A percentile compares a stretch with the other conserved stretches of the same genome.
Evolutionary conservation across 164 flowering plant species (phyloP).

Genomic region (Amborella trichopoda): DNA sequence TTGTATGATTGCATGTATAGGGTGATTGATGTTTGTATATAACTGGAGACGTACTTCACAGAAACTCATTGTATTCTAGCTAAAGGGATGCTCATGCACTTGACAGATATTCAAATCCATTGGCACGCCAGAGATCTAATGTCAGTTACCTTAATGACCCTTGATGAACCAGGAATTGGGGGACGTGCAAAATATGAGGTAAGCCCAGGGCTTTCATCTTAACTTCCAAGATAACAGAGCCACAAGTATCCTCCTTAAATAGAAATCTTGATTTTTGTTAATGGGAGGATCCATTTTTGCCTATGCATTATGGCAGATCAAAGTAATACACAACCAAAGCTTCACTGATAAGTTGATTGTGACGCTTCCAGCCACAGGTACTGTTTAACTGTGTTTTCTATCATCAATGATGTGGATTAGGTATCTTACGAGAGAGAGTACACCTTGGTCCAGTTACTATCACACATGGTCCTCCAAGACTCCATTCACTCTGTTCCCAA

Average conservation of each 20-base stretch:
- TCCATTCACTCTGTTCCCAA: background rate
- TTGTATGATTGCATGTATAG: too few species aligned
- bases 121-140: slow-evolving; percentile 40
- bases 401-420: background rate
- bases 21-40: too few species aligned
- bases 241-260: background rate
- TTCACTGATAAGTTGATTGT: slow-evolving; percentile 49
- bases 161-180: slow-evolving; percentile 41
- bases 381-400: slow-evolving; percentile 4
- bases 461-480: background rate
- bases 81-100: too few species aligned
- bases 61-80: too few species aligned
- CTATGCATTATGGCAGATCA: slow-evolving; percentile 26
- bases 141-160: slow-evolving; percentile 21
- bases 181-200: slow-evolving; percentile 65
- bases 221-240: background rate
- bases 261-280: background rate
- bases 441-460: background rate
- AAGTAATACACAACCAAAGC: slow-evolving; percentile 22
- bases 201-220: background rate
- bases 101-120: slow-evolving; percentile 50
- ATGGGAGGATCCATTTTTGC: background rate
- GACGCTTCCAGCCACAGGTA: slow-evolving; percentile 68
- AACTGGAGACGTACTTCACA: too few species aligned
- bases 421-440: background rate